Conservation (phyloP, 768 basidiomycete species). For the Russula compacta region DNA sequence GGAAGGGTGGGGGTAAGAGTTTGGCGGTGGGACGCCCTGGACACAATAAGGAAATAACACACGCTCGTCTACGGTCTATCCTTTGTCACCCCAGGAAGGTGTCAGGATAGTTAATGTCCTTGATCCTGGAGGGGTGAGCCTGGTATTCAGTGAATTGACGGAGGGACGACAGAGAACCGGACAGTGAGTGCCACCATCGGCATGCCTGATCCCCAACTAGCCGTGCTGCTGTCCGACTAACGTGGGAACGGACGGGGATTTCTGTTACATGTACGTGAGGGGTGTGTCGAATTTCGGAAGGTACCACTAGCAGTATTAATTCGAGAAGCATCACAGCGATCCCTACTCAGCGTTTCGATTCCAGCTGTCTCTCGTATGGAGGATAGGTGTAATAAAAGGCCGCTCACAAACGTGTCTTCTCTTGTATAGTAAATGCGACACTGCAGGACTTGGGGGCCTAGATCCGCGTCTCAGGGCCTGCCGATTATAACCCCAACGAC, state of each 20-base stretch:
- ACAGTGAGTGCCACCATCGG: background rate
- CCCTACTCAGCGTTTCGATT: background rate
- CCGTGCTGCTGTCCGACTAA: background rate
- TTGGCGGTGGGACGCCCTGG: conserved; percentile 33
- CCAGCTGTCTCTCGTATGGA: background rate
- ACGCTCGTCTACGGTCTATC: background rate
- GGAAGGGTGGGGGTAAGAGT: conserved; percentile 64
- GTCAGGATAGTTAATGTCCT: background rate
- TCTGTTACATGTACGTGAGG: no score
- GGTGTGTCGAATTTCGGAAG: background rate
- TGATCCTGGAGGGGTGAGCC: background rate
- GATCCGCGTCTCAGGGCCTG: background rate
- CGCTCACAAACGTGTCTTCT: background rate
- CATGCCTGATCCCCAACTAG: no score
- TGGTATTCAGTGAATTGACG: background rate
- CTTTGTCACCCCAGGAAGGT: background rate
- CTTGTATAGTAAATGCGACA: background rate
- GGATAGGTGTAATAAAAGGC: background rate
- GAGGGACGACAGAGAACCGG: background rate
- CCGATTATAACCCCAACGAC: no score
- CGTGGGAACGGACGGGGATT: no score
- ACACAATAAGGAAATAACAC: background rate
- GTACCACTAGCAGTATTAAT: background rate
- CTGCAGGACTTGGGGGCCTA: background rate
- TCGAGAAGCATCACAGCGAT: background rate